A percentile compares a stretch with the other conserved stretches of the same genome.
These are phyloP conservation scores for Tephrocybe sp. DNA, from an alignment of 768 basidiomycete genomes.

Conservation along the genomic window DNA sequence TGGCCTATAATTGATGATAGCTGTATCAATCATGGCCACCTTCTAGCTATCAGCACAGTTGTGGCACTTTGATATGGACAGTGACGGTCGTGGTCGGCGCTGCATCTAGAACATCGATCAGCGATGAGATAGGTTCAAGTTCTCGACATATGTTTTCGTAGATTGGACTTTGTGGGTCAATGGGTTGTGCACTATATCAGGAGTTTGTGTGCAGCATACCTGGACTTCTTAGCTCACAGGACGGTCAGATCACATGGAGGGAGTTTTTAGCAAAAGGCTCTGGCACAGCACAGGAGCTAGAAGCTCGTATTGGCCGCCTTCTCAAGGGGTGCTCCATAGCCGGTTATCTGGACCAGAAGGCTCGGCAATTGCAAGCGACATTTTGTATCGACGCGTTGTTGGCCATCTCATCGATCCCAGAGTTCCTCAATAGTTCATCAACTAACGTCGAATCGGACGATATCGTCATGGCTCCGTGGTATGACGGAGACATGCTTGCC, in stretches of 20 bases:
- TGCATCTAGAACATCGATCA: neutral
- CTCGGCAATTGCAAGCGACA: neutral
- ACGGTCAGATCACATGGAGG: conserved; percentile 2
- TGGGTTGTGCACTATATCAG: neutral
- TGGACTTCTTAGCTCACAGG: neutral
- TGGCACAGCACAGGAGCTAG: neutral
- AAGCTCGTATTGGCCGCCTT: neutral
- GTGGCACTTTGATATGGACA: neutral
- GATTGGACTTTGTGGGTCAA: neutral
- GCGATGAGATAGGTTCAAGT: neutral
- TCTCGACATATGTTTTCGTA: neutral
- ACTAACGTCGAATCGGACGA: neutral
- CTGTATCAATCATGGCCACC: neutral
- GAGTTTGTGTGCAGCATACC: neutral
- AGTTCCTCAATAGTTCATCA: neutral
- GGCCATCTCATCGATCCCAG: neutral
- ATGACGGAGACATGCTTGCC: neutral
- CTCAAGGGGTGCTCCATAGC: neutral
- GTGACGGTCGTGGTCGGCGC: neutral
- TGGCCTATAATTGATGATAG: neutral
- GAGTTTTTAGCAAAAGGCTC: neutral
- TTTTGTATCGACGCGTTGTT: neutral
- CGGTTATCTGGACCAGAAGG: neutral
- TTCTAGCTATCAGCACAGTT: neutral
- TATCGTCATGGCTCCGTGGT: neutral